Base-by-base conservation (phyloP, 2,329 filamentous ascomycete species). In the Colletotrichum lini region DNA sequence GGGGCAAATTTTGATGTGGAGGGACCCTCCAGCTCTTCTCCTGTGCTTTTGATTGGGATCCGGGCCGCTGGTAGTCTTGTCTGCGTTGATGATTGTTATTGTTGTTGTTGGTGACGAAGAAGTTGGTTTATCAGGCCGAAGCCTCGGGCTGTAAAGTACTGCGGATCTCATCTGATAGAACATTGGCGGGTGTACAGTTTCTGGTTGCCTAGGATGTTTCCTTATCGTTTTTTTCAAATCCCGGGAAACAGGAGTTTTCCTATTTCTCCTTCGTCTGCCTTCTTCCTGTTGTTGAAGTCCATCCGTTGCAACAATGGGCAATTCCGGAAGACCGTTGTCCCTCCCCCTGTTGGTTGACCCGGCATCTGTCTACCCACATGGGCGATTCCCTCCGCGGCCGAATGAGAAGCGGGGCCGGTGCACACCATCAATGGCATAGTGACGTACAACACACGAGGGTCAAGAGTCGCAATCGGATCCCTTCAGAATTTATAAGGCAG, bases 321-420 rank as follows among this genome's bases (percentile, higher is more conserved):
- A 23, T n/a, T 18, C 50, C 23, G 18, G n/a, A 12, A 18, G 15
- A 35, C 47, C 23, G 57, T 16, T 16, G 4, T 4, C 40, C 38
- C 44, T 40, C 50, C 10, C 35, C 35, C 35, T 38, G 35, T 38
- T 38, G 35, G 21, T 68, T 53, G 58, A 47, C 52, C 58, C 38
- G 42, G 52, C 57, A 63, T 52, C n/a, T 56, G 44, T 23, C 18
- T n/a, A 23, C 44, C 23, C 13, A 16, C 18, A 18, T 70, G 44
- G 64, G 57, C n/a, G 65, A 47, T 40, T 68, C 50, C n/a, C n/a
- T 71, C 52, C 26, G 56, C 64, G 52, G 64, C 54, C 44, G 52
- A 49, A 47, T 12, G 35, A 58, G 44, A 54, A 67, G 65, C 44
- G 68, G 68, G 64, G 52, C 64, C 58, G 64, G 26, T 26, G 58